A percentile compares a stretch with the other conserved stretches of the same genome.
These are phyloP conservation scores for Vitis hybrid DNA, from an alignment of 177 flowering plant genomes.

Conservation along the genomic window DNA sequence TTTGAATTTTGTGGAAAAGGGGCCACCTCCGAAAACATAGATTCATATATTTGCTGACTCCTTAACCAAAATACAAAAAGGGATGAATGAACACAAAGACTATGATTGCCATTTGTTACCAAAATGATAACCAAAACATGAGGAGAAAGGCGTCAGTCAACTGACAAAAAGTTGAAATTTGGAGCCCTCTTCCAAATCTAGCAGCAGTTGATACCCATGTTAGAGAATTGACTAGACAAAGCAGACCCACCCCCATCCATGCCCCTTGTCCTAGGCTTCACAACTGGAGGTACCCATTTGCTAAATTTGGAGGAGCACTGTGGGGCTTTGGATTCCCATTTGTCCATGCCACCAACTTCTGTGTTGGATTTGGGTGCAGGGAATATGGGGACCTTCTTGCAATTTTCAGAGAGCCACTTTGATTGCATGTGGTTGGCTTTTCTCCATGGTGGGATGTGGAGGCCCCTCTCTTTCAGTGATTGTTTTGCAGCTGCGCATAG, in stretches of 20 bases:
- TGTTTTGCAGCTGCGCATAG: conserved; percentile 23
- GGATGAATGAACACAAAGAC: too few relatives aligned
- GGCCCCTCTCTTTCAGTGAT: conserved; percentile 23
- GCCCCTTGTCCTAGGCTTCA: conserved; percentile 2
- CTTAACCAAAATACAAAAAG: too few relatives aligned
- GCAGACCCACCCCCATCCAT: neutral
- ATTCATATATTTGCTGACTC: too few relatives aligned
- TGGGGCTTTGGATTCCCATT: neutral
- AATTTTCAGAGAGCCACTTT: conserved; percentile 35
- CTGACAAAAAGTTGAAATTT: too few relatives aligned
- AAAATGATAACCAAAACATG: too few relatives aligned
- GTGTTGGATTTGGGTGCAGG: too few relatives aligned
- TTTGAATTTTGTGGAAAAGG: too few relatives aligned
- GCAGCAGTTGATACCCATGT: conserved; percentile 4
- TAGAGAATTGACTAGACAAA: conserved; percentile 1
- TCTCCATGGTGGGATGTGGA: conserved; percentile 48
- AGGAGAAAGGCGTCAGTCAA: too few relatives aligned
- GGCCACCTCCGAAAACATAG: too few relatives aligned
- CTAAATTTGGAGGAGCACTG: neutral
- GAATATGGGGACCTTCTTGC: conserved; percentile 10
- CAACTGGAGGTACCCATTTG: conserved; percentile 7
- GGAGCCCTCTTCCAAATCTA: neutral
- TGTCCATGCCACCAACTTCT: neutral
- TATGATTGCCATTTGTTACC: too few relatives aligned
- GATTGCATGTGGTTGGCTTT: conserved; percentile 29